A percentile compares a stretch with the other conserved stretches of the same genome.
Evolutionary conservation across 495 filamentous ascomycete species (phyloP).

Genomic region (Neurospora sp.): DNA sequence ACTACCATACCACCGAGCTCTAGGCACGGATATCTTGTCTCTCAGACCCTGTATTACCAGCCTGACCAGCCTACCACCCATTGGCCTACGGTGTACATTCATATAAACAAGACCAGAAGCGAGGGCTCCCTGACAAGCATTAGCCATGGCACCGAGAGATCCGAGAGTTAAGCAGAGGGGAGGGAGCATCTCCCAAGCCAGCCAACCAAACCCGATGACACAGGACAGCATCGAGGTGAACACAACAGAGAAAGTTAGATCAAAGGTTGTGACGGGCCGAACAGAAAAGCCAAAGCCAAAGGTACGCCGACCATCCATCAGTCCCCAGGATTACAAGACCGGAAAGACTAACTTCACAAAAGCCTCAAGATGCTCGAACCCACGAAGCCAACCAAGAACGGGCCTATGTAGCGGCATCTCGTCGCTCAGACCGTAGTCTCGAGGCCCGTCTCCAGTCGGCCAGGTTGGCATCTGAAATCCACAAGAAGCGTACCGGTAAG

Average conservation of each 20-base stretch:
- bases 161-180: not conserved
- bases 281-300: not conserved
- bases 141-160: not conserved
- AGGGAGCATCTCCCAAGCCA: not conserved
- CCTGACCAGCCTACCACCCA: not conserved
- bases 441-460: constrained; percentile 89
- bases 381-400: constrained; percentile 91
- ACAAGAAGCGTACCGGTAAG: constrained; percentile 81
- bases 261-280: not conserved
- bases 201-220: not conserved
- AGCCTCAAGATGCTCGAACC: constrained; percentile 31
- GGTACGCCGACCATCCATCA: not conserved
- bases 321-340: not conserved
- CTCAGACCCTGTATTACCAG: not conserved
- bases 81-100: not conserved
- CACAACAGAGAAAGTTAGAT: not conserved
- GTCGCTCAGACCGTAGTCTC: constrained; percentile 76
- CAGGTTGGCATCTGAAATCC: constrained; percentile 75
- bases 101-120: not conserved
- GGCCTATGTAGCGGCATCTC: constrained; percentile 92
- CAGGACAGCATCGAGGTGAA: not conserved
- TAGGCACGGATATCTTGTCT: not conserved
- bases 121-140: not conserved
- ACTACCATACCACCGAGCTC: not conserved
- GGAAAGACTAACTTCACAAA: not conserved